phyloP scores from a whole-genome alignment of 164 flowering plant species.

The Tinospora cordifolia region DNA sequence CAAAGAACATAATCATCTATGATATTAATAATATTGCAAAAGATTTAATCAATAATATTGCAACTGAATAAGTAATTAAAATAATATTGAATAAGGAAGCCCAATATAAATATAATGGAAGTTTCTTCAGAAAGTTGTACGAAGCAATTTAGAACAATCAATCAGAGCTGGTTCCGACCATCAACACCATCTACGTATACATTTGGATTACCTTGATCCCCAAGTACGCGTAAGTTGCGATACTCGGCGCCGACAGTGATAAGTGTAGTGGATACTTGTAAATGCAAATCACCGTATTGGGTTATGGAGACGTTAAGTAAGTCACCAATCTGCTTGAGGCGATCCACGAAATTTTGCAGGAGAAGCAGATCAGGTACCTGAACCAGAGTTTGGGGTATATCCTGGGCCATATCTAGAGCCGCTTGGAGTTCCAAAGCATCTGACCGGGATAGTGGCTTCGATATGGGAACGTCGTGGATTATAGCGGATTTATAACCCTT shows the following conservation, averaged over 20 bases:
- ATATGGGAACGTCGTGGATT: constrained; percentile 89
- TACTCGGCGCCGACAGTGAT: constrained; percentile 78
- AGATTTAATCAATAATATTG: no score
- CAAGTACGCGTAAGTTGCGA: constrained; percentile 57
- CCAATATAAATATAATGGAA: background rate
- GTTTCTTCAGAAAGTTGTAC: no score
- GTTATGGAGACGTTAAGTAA: constrained; percentile 51
- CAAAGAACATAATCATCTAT: no score
- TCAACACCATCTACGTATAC: background rate
- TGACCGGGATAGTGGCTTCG: constrained; percentile 75
- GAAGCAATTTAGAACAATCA: background rate
- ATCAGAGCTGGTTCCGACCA: background rate
- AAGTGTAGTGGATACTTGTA: constrained; percentile 66
- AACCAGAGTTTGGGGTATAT: constrained; percentile 69
- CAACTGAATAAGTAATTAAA: no score
- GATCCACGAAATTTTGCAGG: constrained; percentile 66
- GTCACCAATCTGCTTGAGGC: constrained; percentile 88
- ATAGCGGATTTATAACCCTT: constrained; percentile 80
- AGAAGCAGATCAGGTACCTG: constrained; percentile 62
- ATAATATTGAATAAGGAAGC: no score
- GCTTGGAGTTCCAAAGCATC: constrained; percentile 68
- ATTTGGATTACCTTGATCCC: constrained; percentile 41
- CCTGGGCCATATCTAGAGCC: constrained; percentile 72
- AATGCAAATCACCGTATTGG: constrained; percentile 68
- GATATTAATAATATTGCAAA: no score